Conservation (phyloP, 2,329 filamentous ascomycete species). For the Botrytis tulipae region DNA sequence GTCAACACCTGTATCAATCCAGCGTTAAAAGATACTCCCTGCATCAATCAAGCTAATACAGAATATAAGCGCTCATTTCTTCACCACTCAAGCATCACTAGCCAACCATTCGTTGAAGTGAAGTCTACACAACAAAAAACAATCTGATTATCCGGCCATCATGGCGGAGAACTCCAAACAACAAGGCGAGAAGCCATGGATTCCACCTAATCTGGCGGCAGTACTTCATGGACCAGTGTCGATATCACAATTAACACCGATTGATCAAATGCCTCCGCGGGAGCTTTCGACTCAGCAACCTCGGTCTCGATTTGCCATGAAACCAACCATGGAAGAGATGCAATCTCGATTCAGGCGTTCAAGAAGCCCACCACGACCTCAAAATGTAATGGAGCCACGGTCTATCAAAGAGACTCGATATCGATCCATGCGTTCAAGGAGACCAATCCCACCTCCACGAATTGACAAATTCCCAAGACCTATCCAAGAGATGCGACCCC, state of each 20-base stretch:
- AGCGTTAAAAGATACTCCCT: neutral
- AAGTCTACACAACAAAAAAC: no score
- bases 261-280: neutral
- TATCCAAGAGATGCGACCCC: neutral
- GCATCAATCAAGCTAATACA: neutral
- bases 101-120: accelerated
- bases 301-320: neutral
- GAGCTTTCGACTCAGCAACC: neutral
- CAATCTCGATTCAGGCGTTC: no score
- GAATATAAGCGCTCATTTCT: neutral
- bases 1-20: neutral
- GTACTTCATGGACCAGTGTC: neutral
- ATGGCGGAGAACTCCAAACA: neutral
- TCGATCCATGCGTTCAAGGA: no score
- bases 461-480: neutral
- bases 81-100: neutral
- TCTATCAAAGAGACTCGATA: no score
- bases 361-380: no score
- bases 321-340: neutral
- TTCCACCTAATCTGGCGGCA: neutral
- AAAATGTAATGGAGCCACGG: no score
- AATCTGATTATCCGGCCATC: accelerated
- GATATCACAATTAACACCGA: neutral
- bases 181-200: neutral
- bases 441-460: no score